phyloP scores from a whole-genome alignment of 371 early-diverging fungal genomes.

The Lichtheimia ramosa region DNA sequence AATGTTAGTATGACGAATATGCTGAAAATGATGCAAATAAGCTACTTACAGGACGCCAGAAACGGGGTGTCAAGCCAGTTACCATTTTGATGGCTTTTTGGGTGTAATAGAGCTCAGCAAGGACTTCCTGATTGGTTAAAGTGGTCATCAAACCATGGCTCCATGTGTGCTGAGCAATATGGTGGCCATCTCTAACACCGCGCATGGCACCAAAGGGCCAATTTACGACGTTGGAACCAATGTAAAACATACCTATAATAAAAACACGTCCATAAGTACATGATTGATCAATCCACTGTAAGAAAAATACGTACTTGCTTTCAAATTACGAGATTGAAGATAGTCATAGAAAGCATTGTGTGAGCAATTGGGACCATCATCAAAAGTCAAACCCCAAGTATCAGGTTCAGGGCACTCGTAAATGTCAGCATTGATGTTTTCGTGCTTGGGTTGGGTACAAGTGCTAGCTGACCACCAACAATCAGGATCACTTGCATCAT shows the following conservation, averaged over 20 bases:
- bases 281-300: not conserved
- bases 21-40: too few relatives aligned
- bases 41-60: slow-evolving; percentile 50
- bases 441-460: slow-evolving; percentile 45
- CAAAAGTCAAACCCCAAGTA: slow-evolving; percentile 67
- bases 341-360: slow-evolving; percentile 51
- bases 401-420: slow-evolving; percentile 51
- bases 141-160: slow-evolving; percentile 67
- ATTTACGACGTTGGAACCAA: slow-evolving; percentile 66
- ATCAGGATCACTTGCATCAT: slow-evolving; percentile 40
- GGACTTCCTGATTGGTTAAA: slow-evolving; percentile 66
- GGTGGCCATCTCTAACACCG: slow-evolving; percentile 60
- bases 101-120: slow-evolving; percentile 75
- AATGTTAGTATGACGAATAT: not conserved
- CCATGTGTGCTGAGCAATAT: slow-evolving; percentile 77
- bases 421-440: slow-evolving; percentile 43
- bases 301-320: slow-evolving; percentile 40
- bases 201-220: slow-evolving; percentile 57
- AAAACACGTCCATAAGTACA: too few relatives aligned
- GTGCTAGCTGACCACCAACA: slow-evolving; percentile 55
- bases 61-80: slow-evolving; percentile 49
- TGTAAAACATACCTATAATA: slow-evolving; percentile 53
- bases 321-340: slow-evolving; percentile 47
- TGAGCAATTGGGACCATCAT: slow-evolving; percentile 65
- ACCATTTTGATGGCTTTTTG: slow-evolving; percentile 61